Evolutionary conservation across 2,329 filamentous ascomycete species (phyloP).

Genomic region (Alternaria tenuissima): DNA sequence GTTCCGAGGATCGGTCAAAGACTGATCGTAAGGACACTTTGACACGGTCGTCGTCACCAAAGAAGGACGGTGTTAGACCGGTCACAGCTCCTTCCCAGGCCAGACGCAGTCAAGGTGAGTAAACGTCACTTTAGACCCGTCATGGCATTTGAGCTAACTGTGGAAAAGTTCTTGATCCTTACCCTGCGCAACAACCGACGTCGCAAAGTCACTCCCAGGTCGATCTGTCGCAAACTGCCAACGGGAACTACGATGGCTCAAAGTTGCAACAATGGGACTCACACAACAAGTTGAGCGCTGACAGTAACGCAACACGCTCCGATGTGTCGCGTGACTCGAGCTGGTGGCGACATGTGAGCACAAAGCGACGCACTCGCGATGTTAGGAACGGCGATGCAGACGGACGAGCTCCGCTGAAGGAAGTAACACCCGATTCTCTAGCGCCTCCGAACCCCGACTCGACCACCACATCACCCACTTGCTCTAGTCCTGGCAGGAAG

Average conservation of each 20-base stretch:
- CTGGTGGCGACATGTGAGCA: conserved; percentile 49
- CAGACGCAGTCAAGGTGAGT: conserved; percentile 47
- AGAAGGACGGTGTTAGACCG: conserved; percentile 37
- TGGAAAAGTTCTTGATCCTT: conserved; percentile 39
- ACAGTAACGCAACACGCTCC: conserved; percentile 40
- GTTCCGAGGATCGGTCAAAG: conserved; percentile 26
- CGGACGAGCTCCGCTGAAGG: conserved; percentile 33
- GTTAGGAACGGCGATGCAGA: conserved; percentile 42
- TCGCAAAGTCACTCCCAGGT: conserved; percentile 48
- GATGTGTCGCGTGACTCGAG: conserved; percentile 43
- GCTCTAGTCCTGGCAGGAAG: conserved; percentile 35
- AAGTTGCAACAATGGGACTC: conserved; percentile 44
- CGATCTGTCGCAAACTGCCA: conserved; percentile 41
- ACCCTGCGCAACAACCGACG: conserved; percentile 39
- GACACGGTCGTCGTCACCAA: conserved; percentile 36
- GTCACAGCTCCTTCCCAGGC: conserved; percentile 48
- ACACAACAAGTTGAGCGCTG: conserved; percentile 40
- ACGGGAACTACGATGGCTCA: conserved; percentile 45
- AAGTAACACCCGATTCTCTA: conserved; percentile 28
- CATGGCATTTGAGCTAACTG: conserved; percentile 13
- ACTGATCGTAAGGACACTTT: conserved; percentile 43
- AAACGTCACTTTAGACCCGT: conserved; percentile 22
- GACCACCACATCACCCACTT: conserved; percentile 31
- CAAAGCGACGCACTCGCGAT: conserved; percentile 38
- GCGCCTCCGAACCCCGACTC: conserved; percentile 35